phyloP scores from a whole-genome alignment of 306 rosid genomes.

The Malus fusca region DNA sequence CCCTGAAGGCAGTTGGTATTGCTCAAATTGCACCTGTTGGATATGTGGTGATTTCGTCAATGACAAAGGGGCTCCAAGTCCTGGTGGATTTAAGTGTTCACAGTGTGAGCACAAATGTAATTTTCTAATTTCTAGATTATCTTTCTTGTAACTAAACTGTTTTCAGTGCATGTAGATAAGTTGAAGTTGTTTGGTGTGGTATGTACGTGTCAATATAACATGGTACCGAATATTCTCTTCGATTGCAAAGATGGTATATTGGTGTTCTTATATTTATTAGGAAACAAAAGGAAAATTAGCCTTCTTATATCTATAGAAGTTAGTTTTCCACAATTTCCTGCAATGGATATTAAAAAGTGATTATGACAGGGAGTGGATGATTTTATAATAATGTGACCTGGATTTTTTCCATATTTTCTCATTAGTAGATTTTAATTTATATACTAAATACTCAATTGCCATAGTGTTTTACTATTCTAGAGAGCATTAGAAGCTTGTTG shows the following conservation, averaged over 20 bases:
- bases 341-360: background rate
- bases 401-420: background rate
- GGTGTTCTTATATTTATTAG: background rate
- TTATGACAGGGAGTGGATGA: background rate
- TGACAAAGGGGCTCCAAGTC: slow-evolving; percentile 52
- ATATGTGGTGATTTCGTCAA: slow-evolving; percentile 71
- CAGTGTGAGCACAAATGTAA: slow-evolving; percentile 94
- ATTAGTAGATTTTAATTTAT: background rate
- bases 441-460: background rate
- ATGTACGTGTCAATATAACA: background rate
- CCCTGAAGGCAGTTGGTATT: slow-evolving; percentile 95
- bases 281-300: background rate
- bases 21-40: slow-evolving; percentile 79
- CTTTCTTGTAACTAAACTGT: slow-evolving; percentile 11
- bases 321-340: background rate
- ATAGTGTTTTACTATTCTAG: background rate
- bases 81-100: slow-evolving; percentile 63
- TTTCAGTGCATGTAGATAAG: slow-evolving; percentile 5
- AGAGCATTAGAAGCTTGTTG: background rate
- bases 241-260: background rate
- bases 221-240: background rate
- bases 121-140: slow-evolving; percentile 8
- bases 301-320: background rate
- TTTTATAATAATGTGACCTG: background rate
- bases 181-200: background rate